Base-by-base conservation (phyloP, 495 filamentous ascomycete species). In the Neurospora sp. region DNA sequence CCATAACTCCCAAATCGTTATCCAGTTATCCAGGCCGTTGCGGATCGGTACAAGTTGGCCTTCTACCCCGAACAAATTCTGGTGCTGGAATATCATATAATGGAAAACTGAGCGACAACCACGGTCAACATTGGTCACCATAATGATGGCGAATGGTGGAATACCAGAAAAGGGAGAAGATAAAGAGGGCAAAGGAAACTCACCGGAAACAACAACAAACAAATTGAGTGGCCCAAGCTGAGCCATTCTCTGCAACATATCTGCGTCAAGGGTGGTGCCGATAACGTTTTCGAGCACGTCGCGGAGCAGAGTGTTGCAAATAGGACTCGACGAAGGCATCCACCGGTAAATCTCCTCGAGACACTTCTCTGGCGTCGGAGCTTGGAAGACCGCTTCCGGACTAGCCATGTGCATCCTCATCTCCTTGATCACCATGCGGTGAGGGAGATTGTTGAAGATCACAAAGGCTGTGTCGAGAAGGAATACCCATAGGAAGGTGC, bases 341-440 rank as follows among this genome's bases (percentile, higher is more conserved):
- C 75, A 75, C 5, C 31, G 44, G 27, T 77, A 74, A 41, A 80
- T 77, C 41, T 76, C 39, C 38, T 73, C 74, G 14, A 79, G 69
- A 41, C 79, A 80, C 27, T 77, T 73, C 16, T 79, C 74, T 5
- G 78, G 73, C 0, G 76, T 74, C 6, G 44, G 40, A 4, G 79
- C 79, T 27, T 80, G 79, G 46, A 80, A 80, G 69, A 78, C 79
- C 20, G 75, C 73, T 66, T 79, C 79, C 4, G 79, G 79, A 37
- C 75, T 77, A 14, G 78, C 79, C 78, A 80, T 73, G 69, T 78
- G 75, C 78, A 79, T 80, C 54, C 73, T 77, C 79, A 79, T 79
- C 73, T 80, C 79, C 73, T 80, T 80, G 75, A 79, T 78, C 4
- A 80, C 79, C 76, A 80, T 79, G n/a, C 79, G 75, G 44, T 80